A percentile compares a stretch with the other conserved stretches of the same genome.
These are phyloP conservation scores for Kodamaea arcana DNA, from an alignment of 1,139 yeast genomes.

Conservation along the genomic window DNA sequence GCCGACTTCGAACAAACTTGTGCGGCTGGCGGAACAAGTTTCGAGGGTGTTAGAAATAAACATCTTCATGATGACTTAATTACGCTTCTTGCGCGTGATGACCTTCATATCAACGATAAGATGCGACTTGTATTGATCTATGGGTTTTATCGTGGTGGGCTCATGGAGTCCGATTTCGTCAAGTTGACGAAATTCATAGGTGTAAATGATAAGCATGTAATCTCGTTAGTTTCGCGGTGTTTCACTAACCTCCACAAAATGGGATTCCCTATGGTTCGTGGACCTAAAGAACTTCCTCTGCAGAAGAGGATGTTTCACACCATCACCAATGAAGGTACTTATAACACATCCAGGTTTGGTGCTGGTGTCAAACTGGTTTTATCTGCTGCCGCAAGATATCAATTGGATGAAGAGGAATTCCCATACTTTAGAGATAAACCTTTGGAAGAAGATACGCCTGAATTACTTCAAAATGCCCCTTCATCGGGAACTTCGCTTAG, in stretches of 20 bases:
- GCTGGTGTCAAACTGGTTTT: slow-evolving; percentile 66
- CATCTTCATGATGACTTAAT: slow-evolving; percentile 66
- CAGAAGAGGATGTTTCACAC: slow-evolving; percentile 55
- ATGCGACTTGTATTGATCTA: slow-evolving; percentile 75
- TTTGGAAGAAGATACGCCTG: slow-evolving; percentile 49
- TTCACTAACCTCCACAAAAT: slow-evolving; percentile 62
- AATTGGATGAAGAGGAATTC: slow-evolving; percentile 54
- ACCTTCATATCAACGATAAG: slow-evolving; percentile 57
- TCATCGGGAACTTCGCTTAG: slow-evolving; percentile 43
- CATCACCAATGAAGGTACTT: slow-evolving; percentile 61
- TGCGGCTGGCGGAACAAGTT: slow-evolving; percentile 66
- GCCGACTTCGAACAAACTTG: slow-evolving; percentile 75
- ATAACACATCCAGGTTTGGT: slow-evolving; percentile 71
- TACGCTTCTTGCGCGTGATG: slow-evolving; percentile 50
- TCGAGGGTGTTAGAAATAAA: slow-evolving; percentile 65
- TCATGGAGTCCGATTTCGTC: slow-evolving; percentile 66
- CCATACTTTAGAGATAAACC: slow-evolving; percentile 82
- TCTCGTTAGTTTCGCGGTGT: slow-evolving; percentile 42
- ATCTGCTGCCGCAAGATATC: slow-evolving; percentile 43
- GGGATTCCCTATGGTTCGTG: slow-evolving; percentile 65
- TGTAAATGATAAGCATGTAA: slow-evolving; percentile 53
- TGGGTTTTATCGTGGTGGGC: slow-evolving; percentile 80
- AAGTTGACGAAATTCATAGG: slow-evolving; percentile 72
- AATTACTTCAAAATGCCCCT: neutral
- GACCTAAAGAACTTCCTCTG: slow-evolving; percentile 33